A percentile compares a stretch with the other conserved stretches of the same genome.
Evolutionary conservation across 2,329 filamentous ascomycete species (phyloP).

Genomic region (Colletotrichum gigasporum): DNA sequence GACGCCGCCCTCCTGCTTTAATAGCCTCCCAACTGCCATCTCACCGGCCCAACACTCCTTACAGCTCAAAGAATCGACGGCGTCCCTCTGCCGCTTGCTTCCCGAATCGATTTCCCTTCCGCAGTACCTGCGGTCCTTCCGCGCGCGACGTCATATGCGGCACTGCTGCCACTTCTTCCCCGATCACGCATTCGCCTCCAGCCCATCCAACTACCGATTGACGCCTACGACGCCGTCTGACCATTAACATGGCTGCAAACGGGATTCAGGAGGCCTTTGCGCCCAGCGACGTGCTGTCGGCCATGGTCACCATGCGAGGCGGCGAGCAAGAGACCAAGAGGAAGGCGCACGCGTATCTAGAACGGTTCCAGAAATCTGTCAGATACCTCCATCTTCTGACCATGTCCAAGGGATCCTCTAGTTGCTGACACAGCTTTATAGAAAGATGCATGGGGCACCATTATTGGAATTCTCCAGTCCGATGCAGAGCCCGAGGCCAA

Average conservation of each 20-base stretch:
- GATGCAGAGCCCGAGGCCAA: constrained; percentile 84
- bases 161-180: constrained; percentile 10
- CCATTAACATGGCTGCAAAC: constrained; percentile 71
- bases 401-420: background rate
- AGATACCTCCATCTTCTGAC: constrained; percentile 47
- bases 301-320: constrained; percentile 91
- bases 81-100: background rate
- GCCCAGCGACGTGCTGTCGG: constrained; percentile 80
- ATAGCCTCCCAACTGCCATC: constrained; percentile 24
- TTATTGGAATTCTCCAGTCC: constrained; percentile 86
- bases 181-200: constrained; percentile 7
- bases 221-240: background rate
- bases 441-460: constrained; percentile 91
- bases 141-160: constrained; percentile 11
- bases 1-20: constrained; percentile 22
- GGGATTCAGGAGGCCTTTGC: constrained; percentile 76
- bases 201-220: background rate
- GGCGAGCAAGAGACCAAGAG: constrained; percentile 85
- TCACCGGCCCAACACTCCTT: constrained; percentile 25
- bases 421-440: constrained; percentile 48
- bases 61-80: background rate
- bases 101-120: background rate
- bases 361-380: constrained; percentile 98
- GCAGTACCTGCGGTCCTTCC: background rate
- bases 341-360: constrained; percentile 89